A percentile compares a stretch with the other conserved stretches of the same genome.
These are phyloP conservation scores for Mentha longifolia DNA, from an alignment of 257 asterid species.

Conservation along the genomic window DNA sequence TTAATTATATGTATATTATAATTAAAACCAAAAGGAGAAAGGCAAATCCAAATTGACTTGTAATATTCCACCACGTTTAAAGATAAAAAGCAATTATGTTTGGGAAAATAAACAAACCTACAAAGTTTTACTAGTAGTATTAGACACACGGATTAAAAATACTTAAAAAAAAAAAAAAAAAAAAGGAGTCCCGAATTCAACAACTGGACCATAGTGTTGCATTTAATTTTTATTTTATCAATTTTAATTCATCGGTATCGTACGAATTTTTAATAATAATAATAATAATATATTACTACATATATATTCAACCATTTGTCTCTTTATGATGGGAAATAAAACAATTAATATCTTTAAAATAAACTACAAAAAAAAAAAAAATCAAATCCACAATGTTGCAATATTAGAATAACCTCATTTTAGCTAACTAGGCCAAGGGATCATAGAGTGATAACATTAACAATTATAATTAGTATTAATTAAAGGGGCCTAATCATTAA, in stretches of 20 bases:
- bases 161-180: background rate
- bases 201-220: background rate
- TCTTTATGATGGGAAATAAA: too few species aligned
- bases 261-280: too few species aligned
- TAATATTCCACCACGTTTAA: slow-evolving; percentile 11
- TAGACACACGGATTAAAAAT: background rate
- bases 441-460: too few species aligned
- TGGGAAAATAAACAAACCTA: slow-evolving; percentile 8
- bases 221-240: too few species aligned
- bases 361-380: too few species aligned
- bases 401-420: background rate
- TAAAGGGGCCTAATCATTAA: slow-evolving; percentile 6
- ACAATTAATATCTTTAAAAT: too few species aligned
- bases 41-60: slow-evolving; percentile 34
- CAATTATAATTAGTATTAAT: background rate
- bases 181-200: background rate
- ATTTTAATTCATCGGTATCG: too few species aligned
- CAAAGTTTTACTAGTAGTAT: background rate
- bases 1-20: too few species aligned
- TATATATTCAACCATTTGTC: too few species aligned
- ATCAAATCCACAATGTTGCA: background rate
- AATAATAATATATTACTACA: too few species aligned
- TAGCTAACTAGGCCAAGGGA: background rate
- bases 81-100: background rate
- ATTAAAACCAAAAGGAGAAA: slow-evolving; percentile 29